These are phyloP conservation scores for Silene latifolia DNA, from an alignment of 148 eudicot species.

Conservation along the genomic window DNA sequence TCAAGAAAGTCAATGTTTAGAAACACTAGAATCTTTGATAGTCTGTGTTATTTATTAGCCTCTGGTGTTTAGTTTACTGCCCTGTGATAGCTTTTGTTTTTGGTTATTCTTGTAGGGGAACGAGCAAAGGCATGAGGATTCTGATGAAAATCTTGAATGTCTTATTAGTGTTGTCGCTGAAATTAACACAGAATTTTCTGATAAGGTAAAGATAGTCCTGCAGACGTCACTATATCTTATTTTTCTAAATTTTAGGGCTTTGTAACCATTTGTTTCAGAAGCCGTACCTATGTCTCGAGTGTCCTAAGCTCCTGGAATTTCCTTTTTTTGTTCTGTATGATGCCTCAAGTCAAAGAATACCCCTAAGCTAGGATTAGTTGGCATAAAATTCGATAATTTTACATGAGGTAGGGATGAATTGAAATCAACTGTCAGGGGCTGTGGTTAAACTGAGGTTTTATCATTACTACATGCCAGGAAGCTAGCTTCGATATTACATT, in stretches of 20 bases:
- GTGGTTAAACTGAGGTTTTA: background rate
- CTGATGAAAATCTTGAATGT: slow-evolving; percentile 55
- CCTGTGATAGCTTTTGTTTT: slow-evolving; percentile 15
- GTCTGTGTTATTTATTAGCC: slow-evolving; percentile 1
- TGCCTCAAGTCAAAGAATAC: background rate
- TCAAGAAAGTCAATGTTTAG: background rate
- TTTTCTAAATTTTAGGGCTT: background rate
- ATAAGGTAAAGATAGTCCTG: slow-evolving; percentile 37
- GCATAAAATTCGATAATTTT: background rate
- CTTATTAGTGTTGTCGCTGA: slow-evolving; percentile 70
- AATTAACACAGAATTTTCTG: slow-evolving; percentile 32
- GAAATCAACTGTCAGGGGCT: background rate
- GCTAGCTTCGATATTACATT: background rate
- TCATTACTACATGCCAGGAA: background rate
- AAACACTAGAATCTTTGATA: background rate
- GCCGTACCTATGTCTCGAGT: background rate
- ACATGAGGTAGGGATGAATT: background rate
- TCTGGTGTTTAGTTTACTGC: background rate
- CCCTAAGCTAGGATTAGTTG: background rate
- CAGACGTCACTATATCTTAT: background rate
- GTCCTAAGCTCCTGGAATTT: background rate
- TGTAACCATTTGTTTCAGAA: background rate
- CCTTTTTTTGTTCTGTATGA: background rate
- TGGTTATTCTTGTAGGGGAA: slow-evolving; percentile 42
- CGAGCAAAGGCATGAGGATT: slow-evolving; percentile 36